These are phyloP conservation scores for Xylaria polymorpha DNA, from an alignment of 2,329 filamentous ascomycete species.

Conservation along the genomic window DNA sequence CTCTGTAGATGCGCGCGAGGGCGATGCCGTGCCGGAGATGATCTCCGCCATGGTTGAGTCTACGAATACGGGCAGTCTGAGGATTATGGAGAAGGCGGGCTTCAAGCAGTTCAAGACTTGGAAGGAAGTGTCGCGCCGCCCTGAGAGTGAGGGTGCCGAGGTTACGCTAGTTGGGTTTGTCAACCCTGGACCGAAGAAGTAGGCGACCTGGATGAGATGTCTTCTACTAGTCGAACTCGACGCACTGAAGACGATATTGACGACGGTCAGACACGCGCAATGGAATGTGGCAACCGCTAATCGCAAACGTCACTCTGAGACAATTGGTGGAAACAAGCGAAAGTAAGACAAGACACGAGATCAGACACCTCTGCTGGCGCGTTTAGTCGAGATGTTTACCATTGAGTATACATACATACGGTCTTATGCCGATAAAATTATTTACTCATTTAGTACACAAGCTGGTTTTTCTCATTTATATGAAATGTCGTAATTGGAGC, in stretches of 20 bases:
- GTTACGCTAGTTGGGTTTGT: slow-evolving; percentile 32
- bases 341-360: too few relatives aligned
- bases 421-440: neutral
- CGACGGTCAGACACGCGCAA: neutral
- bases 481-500: neutral
- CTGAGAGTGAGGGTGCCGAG: slow-evolving; percentile 8
- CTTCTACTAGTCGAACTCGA: neutral
- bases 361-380: neutral
- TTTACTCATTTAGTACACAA: neutral
- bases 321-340: neutral
- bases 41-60: slow-evolving; percentile 22
- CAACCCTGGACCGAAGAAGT: neutral
- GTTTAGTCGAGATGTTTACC: neutral
- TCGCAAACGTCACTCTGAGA: neutral
- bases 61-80: slow-evolving; percentile 13
- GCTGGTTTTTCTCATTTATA: neutral
- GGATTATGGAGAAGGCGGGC: slow-evolving; percentile 31
- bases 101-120: slow-evolving; percentile 30
- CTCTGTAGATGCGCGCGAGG: neutral
- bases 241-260: neutral
- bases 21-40: slow-evolving; percentile 16
- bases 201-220: neutral
- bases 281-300: slow-evolving; percentile 4
- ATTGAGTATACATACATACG: neutral
- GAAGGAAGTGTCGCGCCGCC: slow-evolving; percentile 8